Conservation (phyloP, 106 monocot genomes). For the Agapanthus africanus region DNA sequence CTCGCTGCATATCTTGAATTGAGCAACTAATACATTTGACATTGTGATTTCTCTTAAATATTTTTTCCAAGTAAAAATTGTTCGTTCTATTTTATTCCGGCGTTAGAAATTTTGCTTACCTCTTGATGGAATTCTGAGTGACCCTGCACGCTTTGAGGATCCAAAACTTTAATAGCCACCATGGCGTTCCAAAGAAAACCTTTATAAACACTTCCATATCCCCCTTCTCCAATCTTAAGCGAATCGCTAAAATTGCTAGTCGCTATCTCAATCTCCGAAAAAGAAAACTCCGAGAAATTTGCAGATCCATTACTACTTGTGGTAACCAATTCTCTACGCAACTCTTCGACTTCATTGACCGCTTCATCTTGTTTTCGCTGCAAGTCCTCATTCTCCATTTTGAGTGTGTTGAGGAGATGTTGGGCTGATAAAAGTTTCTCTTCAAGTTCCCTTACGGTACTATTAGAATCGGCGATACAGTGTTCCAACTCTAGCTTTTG, state of each 20-base stretch:
- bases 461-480: slow-evolving; percentile 24
- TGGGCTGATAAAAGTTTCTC: slow-evolving; percentile 25
- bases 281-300: slow-evolving; percentile 28
- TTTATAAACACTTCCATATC: slow-evolving; percentile 34
- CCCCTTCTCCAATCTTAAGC: slow-evolving; percentile 45
- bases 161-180: slow-evolving; percentile 40
- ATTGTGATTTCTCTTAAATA: too few relatives aligned
- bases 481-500: slow-evolving; percentile 28
- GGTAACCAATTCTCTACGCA: slow-evolving; percentile 7
- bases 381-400: slow-evolving; percentile 28
- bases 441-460: slow-evolving; percentile 32
- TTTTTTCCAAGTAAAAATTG: too few relatives aligned
- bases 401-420: slow-evolving; percentile 20
- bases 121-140: slow-evolving; percentile 38
- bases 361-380: slow-evolving; percentile 23
- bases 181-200: slow-evolving; percentile 34
- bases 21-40: too few relatives aligned
- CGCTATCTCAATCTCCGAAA: slow-evolving; percentile 26
- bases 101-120: slow-evolving; percentile 19
- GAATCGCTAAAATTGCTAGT: slow-evolving; percentile 30
- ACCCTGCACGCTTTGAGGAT: slow-evolving; percentile 22
- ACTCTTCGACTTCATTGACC: slow-evolving; percentile 25
- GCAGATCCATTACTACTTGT: background rate
- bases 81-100: too few relatives aligned
- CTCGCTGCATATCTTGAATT: too few relatives aligned